A percentile compares a stretch with the other conserved stretches of the same genome.
These are phyloP conservation scores for Fusarium newnesense DNA, from an alignment of 2,329 filamentous ascomycete species.

Conservation along the genomic window DNA sequence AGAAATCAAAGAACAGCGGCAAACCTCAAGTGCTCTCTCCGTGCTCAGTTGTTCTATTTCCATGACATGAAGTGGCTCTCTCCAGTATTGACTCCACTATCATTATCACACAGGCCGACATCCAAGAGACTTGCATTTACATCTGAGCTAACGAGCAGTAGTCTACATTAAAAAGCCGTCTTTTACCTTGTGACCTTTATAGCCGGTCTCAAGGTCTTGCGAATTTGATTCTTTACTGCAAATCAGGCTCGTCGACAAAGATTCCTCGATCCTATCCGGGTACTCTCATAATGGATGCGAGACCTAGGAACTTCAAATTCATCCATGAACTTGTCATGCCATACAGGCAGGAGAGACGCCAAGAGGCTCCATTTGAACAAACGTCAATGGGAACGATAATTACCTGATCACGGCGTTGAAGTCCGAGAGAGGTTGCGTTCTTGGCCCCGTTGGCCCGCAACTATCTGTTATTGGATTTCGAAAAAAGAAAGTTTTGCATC, in stretches of 20 bases:
- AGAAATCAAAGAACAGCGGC: neutral
- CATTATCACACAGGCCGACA: neutral
- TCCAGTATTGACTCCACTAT: conserved; percentile 12
- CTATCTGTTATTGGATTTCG: conserved; percentile 4
- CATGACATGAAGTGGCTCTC: conserved; percentile 27
- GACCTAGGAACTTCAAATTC: neutral
- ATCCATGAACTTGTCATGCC: neutral
- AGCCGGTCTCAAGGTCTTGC: neutral
- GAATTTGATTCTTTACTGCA: neutral
- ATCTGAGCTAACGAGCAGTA: conserved; percentile 11
- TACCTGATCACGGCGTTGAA: conserved; percentile 12
- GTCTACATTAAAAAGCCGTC: neutral
- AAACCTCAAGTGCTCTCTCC: conserved; percentile 15
- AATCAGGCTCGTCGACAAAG: neutral
- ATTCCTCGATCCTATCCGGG: neutral
- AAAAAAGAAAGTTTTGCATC: conserved; percentile 10
- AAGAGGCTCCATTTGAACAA: conserved; percentile 1
- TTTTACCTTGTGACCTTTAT: neutral
- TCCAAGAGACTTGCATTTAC: conserved; percentile 4
- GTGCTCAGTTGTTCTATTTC: conserved; percentile 19
- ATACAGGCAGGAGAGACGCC: conserved; percentile 1
- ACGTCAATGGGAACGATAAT: conserved; percentile 6
- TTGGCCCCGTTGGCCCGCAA: conserved; percentile 14
- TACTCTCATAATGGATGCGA: neutral
- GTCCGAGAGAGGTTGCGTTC: neutral